Base-by-base conservation (phyloP, 2,329 filamentous ascomycete species). In the Penicillium paneum region DNA sequence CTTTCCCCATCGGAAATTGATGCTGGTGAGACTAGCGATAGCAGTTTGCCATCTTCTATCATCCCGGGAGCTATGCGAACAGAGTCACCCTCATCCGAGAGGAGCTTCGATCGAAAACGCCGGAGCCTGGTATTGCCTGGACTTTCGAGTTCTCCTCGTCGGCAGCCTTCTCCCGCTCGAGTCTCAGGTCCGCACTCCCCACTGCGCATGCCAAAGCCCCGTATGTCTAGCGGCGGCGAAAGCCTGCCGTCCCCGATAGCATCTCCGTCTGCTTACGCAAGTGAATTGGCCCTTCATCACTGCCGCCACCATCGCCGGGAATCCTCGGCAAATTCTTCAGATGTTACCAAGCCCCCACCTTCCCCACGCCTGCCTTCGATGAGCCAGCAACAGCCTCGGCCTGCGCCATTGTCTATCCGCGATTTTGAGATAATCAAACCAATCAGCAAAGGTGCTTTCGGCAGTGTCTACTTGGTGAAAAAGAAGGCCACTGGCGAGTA, bases 391-490 rank as follows among this genome's bases (percentile, higher is more conserved):
- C 91, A 96, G 71, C 90, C 91, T 45, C 87, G 91, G 54, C 91
- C 93, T 29, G 88, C 93, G 1, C 90, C 94, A 3, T 91, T 93
- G 8, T 99, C 95, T 0, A 99, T 99, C 76, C 97, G 97, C 66
- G 94, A 99, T 68, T 99, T 99, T 64, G 94, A 99, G 71, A 96
- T 99, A 63, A 96, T 99, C 77, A 99, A 99, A 69, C 94, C 94
- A 6, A 99, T 99, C 74, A 99, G 94, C 76, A 97, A 97, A 75
- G 94, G 94, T 46, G 94, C 94, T 4, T 99, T 99, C 72, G 94
- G 94, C 5, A 97, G 94, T 70, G 94, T 99, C 8, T 99, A 99
- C 69, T 77, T 99, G 31, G 93, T 94, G 0, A 99, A 97, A 77
- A 99, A 99, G 81, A 97, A 97, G 74, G 94, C 91, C 0, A 99